phyloP scores from a whole-genome alignment of 108 stramenopile genomes.

The Cyclotella cryptica region DNA sequence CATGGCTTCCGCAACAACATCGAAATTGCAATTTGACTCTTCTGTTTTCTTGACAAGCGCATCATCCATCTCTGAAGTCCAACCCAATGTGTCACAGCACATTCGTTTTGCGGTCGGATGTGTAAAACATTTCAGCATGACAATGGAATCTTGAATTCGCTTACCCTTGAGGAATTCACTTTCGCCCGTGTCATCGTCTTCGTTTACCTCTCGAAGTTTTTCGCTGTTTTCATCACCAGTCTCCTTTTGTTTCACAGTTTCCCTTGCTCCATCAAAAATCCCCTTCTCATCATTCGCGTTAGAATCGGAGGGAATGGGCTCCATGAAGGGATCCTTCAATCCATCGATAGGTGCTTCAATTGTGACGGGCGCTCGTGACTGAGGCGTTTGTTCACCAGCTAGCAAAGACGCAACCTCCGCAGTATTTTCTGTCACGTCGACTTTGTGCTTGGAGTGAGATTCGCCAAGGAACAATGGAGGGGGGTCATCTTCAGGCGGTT shows the following conservation, averaged over 20 bases:
- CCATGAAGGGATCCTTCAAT: too few species aligned
- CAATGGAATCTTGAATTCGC: conserved; percentile 21
- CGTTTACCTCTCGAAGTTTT: background rate
- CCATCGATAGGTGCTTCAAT: too few species aligned
- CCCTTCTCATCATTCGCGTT: background rate
- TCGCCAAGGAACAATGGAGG: background rate
- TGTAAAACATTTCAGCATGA: conserved; percentile 5
- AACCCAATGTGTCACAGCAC: background rate
- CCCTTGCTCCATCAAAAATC: background rate
- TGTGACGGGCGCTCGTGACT: too few species aligned
- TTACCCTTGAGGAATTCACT: conserved; percentile 12
- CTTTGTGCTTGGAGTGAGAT: background rate
- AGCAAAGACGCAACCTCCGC: too few species aligned
- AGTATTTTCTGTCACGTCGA: background rate
- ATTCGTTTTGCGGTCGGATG: background rate
- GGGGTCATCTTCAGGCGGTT: background rate
- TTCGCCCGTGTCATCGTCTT: conserved; percentile 49
- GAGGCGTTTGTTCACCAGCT: too few species aligned
- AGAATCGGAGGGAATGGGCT: background rate
- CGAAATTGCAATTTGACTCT: conserved; percentile 23
- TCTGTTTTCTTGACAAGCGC: background rate
- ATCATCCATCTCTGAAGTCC: conserved; percentile 31
- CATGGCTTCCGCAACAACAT: conserved; percentile 8
- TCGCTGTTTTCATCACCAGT: conserved; percentile 8
- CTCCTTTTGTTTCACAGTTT: conserved; percentile 17